Conservation (phyloP, 257 asterid species). For the Parsonsia alboflavescens region DNA sequence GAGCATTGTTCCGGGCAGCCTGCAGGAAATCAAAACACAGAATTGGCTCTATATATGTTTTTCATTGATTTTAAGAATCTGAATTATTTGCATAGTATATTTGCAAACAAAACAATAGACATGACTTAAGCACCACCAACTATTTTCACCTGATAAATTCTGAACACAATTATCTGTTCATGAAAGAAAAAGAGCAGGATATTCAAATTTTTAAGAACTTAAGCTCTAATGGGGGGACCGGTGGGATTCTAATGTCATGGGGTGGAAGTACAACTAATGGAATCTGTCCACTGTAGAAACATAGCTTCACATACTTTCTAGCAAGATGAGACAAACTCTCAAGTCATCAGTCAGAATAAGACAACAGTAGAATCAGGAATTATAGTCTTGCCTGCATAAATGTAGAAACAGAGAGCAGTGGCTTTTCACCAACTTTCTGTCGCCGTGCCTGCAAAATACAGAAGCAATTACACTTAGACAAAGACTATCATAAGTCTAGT, state of each 20-base stretch:
- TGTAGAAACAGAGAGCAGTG: constrained; percentile 70
- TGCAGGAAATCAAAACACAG: constrained; percentile 32
- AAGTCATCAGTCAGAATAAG: neutral
- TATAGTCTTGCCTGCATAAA: constrained; percentile 63
- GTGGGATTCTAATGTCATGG: neutral
- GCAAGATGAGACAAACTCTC: constrained; percentile 1
- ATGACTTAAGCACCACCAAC: neutral
- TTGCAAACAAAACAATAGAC: neutral
- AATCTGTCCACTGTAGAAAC: neutral
- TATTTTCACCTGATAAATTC: neutral
- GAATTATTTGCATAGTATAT: neutral
- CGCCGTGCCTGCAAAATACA: constrained; percentile 58
- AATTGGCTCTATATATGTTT: neutral
- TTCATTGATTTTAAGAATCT: neutral
- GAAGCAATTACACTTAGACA: neutral
- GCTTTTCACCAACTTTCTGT: constrained; percentile 91
- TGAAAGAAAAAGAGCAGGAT: neutral
- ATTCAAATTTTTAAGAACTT: neutral
- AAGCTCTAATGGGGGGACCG: neutral
- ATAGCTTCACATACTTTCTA: neutral
- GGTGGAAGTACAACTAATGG: neutral
- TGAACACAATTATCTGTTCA: neutral
- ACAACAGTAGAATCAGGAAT: constrained; percentile 13
- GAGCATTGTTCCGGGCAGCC: constrained; percentile 86
- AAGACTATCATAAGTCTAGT: neutral